Conservation (phyloP, 129 eudicot species). For the Apium graveolens region DNA sequence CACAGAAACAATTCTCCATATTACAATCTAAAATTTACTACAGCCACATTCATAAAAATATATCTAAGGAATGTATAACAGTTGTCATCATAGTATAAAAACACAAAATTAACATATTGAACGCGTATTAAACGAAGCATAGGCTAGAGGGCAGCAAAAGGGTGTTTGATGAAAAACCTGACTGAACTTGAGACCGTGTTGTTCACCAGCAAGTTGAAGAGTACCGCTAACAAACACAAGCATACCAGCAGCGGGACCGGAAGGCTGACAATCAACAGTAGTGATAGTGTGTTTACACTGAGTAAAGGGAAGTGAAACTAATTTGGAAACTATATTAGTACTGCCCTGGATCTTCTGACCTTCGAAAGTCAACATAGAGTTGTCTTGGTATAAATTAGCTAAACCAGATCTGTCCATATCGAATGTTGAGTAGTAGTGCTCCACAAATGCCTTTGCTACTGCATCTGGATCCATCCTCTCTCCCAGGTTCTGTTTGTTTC, state of each 20-base stretch:
- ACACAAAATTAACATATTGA: no score
- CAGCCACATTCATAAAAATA: no score
- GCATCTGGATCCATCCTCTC: slow-evolving; percentile 9
- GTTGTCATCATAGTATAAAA: no score
- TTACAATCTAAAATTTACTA: no score
- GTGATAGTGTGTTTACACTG: slow-evolving; percentile 13
- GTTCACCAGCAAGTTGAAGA: slow-evolving; percentile 16
- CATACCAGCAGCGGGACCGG: slow-evolving; percentile 13
- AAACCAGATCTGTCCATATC: slow-evolving; percentile 14
- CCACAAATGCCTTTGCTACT: slow-evolving; percentile 17
- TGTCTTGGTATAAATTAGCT: slow-evolving; percentile 13
- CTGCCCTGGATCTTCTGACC: slow-evolving; percentile 15
- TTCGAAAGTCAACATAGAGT: slow-evolving; percentile 16
- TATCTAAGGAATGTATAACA: no score
- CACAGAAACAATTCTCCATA: neutral
- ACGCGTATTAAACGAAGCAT: no score
- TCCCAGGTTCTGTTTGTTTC: neutral
- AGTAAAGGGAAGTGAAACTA: slow-evolving; percentile 8
- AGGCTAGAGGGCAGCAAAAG: no score
- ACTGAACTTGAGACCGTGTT: slow-evolving; percentile 14
- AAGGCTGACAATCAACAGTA: slow-evolving; percentile 18
- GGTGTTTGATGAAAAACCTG: neutral
- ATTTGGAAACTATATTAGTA: neutral
- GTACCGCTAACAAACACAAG: slow-evolving; percentile 13
- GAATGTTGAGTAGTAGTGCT: slow-evolving; percentile 15